A percentile compares a stretch with the other conserved stretches of the same genome.
Evolutionary conservation across 2,329 filamentous ascomycete species (phyloP).

Genomic region (Dactylellina sp.): DNA sequence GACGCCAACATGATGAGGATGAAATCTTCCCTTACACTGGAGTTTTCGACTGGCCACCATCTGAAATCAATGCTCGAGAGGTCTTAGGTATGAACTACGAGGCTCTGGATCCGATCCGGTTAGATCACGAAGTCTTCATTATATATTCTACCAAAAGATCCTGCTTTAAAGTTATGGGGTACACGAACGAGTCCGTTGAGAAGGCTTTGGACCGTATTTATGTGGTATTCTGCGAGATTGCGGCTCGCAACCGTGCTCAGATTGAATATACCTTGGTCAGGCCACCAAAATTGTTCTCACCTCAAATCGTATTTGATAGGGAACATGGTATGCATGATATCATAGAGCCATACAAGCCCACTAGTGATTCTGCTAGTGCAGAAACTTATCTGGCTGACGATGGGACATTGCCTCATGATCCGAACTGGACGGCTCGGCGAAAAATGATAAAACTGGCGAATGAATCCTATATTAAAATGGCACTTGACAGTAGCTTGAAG

Average conservation of each 20-base stretch:
- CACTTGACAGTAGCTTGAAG: conserved; percentile 56
- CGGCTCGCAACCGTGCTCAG: conserved; percentile 57
- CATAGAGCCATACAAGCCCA: conserved; percentile 56
- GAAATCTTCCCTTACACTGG: conserved; percentile 57
- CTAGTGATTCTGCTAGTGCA: conserved; percentile 44
- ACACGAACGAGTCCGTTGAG: conserved; percentile 52
- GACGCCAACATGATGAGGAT: conserved; percentile 30
- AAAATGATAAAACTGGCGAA: conserved; percentile 57
- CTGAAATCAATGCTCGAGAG: conserved; percentile 54
- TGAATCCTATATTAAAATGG: conserved; percentile 54
- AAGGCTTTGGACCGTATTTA: conserved; percentile 58
- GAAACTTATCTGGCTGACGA: conserved; percentile 52
- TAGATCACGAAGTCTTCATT: conserved; percentile 59
- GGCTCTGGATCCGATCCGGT: conserved; percentile 58
- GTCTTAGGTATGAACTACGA: conserved; percentile 58
- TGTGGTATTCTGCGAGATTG: conserved; percentile 59
- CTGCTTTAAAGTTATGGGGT: conserved; percentile 59
- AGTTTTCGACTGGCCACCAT: conserved; percentile 58
- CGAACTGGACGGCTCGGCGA: conserved; percentile 53
- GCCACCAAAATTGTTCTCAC: conserved; percentile 42
- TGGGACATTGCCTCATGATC: conserved; percentile 19
- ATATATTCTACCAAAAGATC: conserved; percentile 40
- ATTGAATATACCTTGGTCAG: conserved; percentile 55
- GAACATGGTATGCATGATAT: conserved; percentile 57
- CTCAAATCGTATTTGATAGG: conserved; percentile 41